Base-by-base conservation (phyloP, 202 grass and related monocot species). In the Panicum hallii region DNA sequence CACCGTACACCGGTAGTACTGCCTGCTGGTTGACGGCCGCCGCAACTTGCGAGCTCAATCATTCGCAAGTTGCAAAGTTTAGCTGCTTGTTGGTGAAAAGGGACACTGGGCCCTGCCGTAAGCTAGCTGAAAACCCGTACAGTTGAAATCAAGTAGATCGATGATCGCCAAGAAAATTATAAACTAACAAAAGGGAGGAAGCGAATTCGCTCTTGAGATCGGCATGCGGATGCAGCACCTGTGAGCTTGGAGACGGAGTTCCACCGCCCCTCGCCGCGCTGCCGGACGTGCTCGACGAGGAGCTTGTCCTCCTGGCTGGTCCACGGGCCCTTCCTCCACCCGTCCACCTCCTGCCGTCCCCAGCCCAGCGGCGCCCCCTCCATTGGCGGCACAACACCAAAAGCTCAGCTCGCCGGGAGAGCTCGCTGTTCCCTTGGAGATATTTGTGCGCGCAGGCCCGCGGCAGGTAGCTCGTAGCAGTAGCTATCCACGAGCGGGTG, bases 301-400 rank as follows among this genome's bases (percentile, higher is more conserved):
- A 95, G 78, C 89, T 82, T 88, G 86, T 98, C 96, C 80, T 98
- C 96, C 67, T 95, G 89, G 70, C 53, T 83, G 32, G 93, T 98
- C 96, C 96, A 98, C 19, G 96, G 96, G 6, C 96, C 96, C 58
- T 98, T 98, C 78, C 93, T 92, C 96, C 91, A 99, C 74, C 74
- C 88, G 61, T 88, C 87, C 28, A 86, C 89, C 42, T 78, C 74
- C 63, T 84, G 80, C 70, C 64, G 74, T 40, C 89, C 84, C 89
- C 89, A 84, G 3, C 67, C 38, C 45, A 54, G 12, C 43, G 74
- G 20, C 46, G 77, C 76, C 16, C 54, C 87, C 41, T 88, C 90
- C 90, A 92, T 94, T 90, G 76, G 28, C 28, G 4, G 36, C 36
- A 38, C 17, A 9, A n/a, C 20, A n/a, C 19, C 2, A 38, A 57